Conservation (phyloP, 83 land plant genomes). For the Diphasiastrum complanatum region DNA sequence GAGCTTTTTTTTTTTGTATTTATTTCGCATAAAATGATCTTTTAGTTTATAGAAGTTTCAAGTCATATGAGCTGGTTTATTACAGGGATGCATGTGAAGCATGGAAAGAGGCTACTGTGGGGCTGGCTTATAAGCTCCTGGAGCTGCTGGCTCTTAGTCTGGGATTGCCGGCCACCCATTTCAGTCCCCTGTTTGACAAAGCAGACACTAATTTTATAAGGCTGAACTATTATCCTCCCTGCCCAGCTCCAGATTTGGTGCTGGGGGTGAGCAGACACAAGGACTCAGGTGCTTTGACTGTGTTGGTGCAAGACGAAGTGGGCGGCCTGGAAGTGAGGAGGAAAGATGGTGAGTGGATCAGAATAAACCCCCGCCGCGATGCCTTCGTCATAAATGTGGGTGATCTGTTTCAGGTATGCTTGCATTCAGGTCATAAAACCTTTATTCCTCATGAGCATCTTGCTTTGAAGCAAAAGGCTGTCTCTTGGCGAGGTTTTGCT, state of each 20-base stretch:
- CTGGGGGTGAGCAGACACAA: constrained; percentile 83
- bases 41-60: background rate
- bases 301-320: constrained; percentile 65
- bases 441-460: too few species aligned
- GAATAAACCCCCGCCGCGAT: constrained; percentile 50
- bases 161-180: constrained; percentile 35
- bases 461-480: too few species aligned
- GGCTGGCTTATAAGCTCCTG: constrained; percentile 48
- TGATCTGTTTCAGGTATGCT: constrained; percentile 64
- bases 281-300: constrained; percentile 62
- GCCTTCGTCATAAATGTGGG: constrained; percentile 75
- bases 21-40: constrained; percentile 8
- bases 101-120: constrained; percentile 38
- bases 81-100: constrained; percentile 53
- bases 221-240: constrained; percentile 71
- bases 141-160: constrained; percentile 58
- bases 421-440: too few species aligned
- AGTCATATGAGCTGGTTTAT: too few species aligned
- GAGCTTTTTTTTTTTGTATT: too few species aligned
- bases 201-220: constrained; percentile 35
- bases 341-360: constrained; percentile 69
- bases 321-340: constrained; percentile 77
- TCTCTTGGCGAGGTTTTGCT: too few species aligned
- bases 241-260: constrained; percentile 60
- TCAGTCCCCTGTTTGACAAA: constrained; percentile 45